Percentiles rank a stretch among this genome's conserved stretches.
phyloP scores from a whole-genome alignment of 1,284 basidiomycete genomes.

The Ustilago nuda region DNA sequence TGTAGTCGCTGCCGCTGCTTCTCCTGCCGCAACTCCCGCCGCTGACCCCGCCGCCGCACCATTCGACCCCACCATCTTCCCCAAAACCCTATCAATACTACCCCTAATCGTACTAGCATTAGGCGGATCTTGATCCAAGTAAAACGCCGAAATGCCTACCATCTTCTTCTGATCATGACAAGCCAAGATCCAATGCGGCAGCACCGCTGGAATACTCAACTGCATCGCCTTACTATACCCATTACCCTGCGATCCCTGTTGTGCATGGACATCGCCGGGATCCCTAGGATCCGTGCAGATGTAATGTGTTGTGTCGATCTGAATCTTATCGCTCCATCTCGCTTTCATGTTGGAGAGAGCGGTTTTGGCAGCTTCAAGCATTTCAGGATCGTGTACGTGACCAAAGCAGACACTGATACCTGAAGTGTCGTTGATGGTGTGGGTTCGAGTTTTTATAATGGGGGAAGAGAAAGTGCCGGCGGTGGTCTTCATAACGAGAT shows the following conservation, averaged over 20 bases:
- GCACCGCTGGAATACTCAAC: slow-evolving; percentile 66
- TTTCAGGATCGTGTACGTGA: slow-evolving; percentile 44
- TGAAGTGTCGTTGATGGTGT: slow-evolving; percentile 65
- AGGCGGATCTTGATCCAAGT: slow-evolving; percentile 65
- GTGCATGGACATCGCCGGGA: slow-evolving; percentile 38
- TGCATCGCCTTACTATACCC: slow-evolving; percentile 64
- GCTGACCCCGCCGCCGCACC: not conserved
- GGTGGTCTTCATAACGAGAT: slow-evolving; percentile 66
- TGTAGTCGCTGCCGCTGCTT: slow-evolving; percentile 7
- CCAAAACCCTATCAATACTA: slow-evolving; percentile 39
- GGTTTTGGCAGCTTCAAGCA: slow-evolving; percentile 53
- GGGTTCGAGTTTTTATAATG: slow-evolving; percentile 59
- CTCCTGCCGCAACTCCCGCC: not conserved
- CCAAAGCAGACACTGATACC: slow-evolving; percentile 68
- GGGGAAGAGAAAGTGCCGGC: slow-evolving; percentile 62
- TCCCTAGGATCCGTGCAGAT: slow-evolving; percentile 61
- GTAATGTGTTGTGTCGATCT: slow-evolving; percentile 74
- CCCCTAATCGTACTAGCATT: slow-evolving; percentile 54
- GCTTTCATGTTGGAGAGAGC: slow-evolving; percentile 58
- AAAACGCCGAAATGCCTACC: slow-evolving; percentile 66
- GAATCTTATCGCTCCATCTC: slow-evolving; percentile 85
- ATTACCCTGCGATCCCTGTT: slow-evolving; percentile 26
- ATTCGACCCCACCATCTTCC: slow-evolving; percentile 14
- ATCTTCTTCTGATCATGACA: slow-evolving; percentile 65
- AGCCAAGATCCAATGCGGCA: slow-evolving; percentile 68